A percentile compares a stretch with the other conserved stretches of the same genome.
phyloP scores from a whole-genome alignment of 768 basidiomycete species.

The Multifurca ochricompacta region DNA sequence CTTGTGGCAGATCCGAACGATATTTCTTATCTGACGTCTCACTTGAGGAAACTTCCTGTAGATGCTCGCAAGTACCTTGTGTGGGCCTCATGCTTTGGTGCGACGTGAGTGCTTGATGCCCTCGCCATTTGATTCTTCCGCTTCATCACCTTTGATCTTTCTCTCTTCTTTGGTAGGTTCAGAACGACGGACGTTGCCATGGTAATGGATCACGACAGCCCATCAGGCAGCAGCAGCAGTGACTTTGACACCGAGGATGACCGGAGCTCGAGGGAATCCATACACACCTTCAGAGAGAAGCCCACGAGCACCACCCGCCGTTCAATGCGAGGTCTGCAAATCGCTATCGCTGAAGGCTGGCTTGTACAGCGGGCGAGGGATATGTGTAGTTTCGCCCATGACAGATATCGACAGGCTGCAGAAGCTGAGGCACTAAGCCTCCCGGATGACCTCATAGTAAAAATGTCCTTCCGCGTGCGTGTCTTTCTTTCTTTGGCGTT shows the following conservation, averaged over 20 bases:
- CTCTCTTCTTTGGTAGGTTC: slow-evolving; percentile 36
- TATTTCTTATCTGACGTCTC: slow-evolving; percentile 50
- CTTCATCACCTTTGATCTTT: background rate
- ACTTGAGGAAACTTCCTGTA: slow-evolving; percentile 51
- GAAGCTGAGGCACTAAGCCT: slow-evolving; percentile 49
- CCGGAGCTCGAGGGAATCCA: slow-evolving; percentile 47
- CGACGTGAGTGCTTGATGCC: slow-evolving; percentile 40
- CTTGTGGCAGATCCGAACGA: slow-evolving; percentile 51
- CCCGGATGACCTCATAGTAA: slow-evolving; percentile 42
- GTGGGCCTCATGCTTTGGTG: slow-evolving; percentile 69
- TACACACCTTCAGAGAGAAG: slow-evolving; percentile 39
- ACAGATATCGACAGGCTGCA: slow-evolving; percentile 67
- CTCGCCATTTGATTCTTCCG: background rate
- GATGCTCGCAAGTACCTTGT: slow-evolving; percentile 59
- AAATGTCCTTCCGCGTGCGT: slow-evolving; percentile 62
- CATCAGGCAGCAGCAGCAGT: slow-evolving; percentile 45
- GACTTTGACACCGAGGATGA: slow-evolving; percentile 37
- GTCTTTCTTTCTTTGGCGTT: background rate
- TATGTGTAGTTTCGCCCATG: slow-evolving; percentile 71
- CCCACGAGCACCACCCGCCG: slow-evolving; percentile 34
- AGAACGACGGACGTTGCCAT: slow-evolving; percentile 65
- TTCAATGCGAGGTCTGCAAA: slow-evolving; percentile 62
- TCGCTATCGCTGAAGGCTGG: slow-evolving; percentile 66
- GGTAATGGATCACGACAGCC: slow-evolving; percentile 69
- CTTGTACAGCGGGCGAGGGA: slow-evolving; percentile 62